A percentile compares a stretch with the other conserved stretches of the same genome.
These are phyloP conservation scores for Ochromonadaceae sp. DNA, from an alignment of 352 stramenopile genomes.

Conservation along the genomic window DNA sequence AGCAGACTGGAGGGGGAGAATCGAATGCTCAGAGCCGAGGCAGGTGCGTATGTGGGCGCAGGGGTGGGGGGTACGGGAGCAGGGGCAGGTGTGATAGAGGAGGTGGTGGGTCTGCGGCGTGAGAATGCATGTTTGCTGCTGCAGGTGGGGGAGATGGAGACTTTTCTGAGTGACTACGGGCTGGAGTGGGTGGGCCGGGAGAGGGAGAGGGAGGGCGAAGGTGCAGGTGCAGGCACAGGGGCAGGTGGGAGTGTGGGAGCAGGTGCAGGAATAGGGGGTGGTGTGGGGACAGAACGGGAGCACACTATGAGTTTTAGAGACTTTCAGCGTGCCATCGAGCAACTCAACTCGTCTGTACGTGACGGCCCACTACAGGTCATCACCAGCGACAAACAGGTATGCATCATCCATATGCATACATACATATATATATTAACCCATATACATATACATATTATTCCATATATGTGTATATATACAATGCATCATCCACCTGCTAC, in stretches of 20 bases:
- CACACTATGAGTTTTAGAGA: background rate
- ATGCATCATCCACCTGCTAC: no score
- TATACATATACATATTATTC: no score
- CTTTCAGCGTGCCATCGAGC: background rate
- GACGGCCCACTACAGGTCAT: background rate
- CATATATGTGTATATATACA: no score
- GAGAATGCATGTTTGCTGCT: slow-evolving; percentile 15
- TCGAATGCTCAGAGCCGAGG: no score
- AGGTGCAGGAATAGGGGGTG: background rate
- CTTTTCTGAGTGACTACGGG: slow-evolving; percentile 36
- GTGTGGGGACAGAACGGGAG: background rate
- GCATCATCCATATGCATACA: no score
- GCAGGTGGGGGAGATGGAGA: slow-evolving; percentile 32
- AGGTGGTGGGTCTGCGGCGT: no score
- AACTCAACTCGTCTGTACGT: background rate
- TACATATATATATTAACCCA: no score
- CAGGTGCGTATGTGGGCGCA: no score
- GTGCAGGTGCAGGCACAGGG: slow-evolving; percentile 3
- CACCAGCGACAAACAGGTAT: background rate
- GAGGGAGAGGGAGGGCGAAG: background rate
- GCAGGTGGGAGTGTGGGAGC: background rate
- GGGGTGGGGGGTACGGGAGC: no score
- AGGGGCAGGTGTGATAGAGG: no score
- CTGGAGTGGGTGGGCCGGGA: slow-evolving; percentile 32
- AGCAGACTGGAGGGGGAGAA: no score